Conservation (phyloP, 352 stramenopile genomes). For the Aphanomyces euteiches region DNA sequence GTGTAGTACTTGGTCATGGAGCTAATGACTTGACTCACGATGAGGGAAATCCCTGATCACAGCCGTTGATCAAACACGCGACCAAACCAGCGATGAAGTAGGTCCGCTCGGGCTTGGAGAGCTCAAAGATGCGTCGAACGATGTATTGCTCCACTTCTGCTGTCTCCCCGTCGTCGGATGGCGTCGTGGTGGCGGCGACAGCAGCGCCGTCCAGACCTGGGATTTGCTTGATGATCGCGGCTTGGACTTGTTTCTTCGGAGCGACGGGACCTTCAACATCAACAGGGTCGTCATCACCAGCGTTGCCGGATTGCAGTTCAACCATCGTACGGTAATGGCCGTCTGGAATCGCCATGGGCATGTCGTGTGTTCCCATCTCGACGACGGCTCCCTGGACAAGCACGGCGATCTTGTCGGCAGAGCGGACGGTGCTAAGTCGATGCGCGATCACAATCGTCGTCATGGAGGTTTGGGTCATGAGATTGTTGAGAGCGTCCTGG, state of each 20-base stretch:
- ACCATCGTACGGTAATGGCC: slow-evolving; percentile 38
- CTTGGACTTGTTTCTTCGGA: not conserved
- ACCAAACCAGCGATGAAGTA: slow-evolving; percentile 18
- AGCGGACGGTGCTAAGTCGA: slow-evolving; percentile 66
- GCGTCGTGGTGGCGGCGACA: not conserved
- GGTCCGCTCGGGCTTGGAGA: slow-evolving; percentile 22
- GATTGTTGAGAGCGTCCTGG: slow-evolving; percentile 50
- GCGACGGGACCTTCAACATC: no score
- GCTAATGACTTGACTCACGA: slow-evolving; percentile 33
- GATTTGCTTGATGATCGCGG: not conserved
- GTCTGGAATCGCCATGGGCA: slow-evolving; percentile 28
- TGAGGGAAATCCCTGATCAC: slow-evolving; percentile 22
- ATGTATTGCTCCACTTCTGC: not conserved
- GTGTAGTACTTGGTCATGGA: slow-evolving; percentile 40
- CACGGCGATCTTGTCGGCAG: slow-evolving; percentile 50
- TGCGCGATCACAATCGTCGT: slow-evolving; percentile 81
- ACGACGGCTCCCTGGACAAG: slow-evolving; percentile 30
- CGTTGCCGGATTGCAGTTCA: slow-evolving; percentile 3
- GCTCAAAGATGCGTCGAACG: slow-evolving; percentile 21
- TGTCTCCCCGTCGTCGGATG: not conserved
- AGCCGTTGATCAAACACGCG: slow-evolving; percentile 21
- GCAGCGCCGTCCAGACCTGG: not conserved
- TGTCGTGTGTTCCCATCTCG: slow-evolving; percentile 31
- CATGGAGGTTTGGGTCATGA: slow-evolving; percentile 38
- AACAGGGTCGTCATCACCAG: not conserved